Evolutionary conservation across 73 alveolate species (phyloP), one percentile per base, ranked within the genome.

Genomic region (Urostyla sp.): DNA sequence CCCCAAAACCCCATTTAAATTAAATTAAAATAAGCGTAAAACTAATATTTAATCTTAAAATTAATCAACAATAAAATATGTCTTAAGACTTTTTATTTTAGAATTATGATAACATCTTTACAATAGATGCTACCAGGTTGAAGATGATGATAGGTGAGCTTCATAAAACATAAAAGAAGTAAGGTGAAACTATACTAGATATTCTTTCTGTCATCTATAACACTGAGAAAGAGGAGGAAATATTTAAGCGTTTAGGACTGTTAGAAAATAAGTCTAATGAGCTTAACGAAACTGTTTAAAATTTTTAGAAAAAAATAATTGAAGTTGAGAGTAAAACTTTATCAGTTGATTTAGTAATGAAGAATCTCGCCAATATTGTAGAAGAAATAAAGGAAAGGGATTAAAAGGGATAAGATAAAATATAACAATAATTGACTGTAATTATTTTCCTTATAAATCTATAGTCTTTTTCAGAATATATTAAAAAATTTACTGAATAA

Each of bases 151-250:
- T 59, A n/a, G 57, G 57, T 3, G 76, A 59, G 6, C 55, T 59
- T 32, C 57, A 59, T 36, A 59, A 59, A 32, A 32, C 24, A 15
- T 34, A 59, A 32, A 59, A 34, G 30, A 28, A 36, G 30, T 55
- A 59, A 35, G 38, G n/a, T n/a, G 76, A 59, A 15, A 30, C 7
- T 8, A 59, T 59, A 5, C 30, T 59, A 36, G 76, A 59, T 13
- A 59, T 59, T 11, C 31, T 59, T 3, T 30, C 76, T 35, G 76
- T 59, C 5, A 59, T 59, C 4, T 59, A 59, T 20, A 59, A 59
- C 20, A 59, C 28, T 18, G 76, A 59, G 27, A 59, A 32, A 34
- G 53, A 59, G 37, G 76, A 59, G 26, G 76, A 59, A 35, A 59
- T 59, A 32, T 59, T 18, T 21, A 59, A 55, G 37, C 7, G 76